phyloP scores from a whole-genome alignment of 768 basidiomycete species.

The Sporobolomyces pararoseus region DNA sequence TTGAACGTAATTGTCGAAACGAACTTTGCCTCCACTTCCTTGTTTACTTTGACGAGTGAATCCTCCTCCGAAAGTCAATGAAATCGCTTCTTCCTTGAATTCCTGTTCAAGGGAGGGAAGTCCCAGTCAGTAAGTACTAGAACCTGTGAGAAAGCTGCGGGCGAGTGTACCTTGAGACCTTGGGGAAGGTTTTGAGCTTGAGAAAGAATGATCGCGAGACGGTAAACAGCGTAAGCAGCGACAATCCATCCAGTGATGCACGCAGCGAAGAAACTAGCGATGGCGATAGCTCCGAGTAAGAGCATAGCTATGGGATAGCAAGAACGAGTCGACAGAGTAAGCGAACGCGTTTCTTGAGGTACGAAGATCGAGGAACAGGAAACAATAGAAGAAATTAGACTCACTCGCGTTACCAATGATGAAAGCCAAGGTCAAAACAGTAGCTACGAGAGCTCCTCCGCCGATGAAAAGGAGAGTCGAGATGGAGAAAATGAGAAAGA shows the following conservation, averaged over 20 bases:
- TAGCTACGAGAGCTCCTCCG: constrained; percentile 8
- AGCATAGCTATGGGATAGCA: constrained; percentile 23
- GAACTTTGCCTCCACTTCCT: constrained; percentile 3
- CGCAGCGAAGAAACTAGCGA: constrained; percentile 14
- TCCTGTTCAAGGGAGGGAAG: background rate
- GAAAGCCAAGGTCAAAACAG: constrained; percentile 12
- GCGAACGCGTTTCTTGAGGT: too few species aligned
- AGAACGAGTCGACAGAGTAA: too few species aligned
- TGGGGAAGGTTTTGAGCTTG: constrained; percentile 24
- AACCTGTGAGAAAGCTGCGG: background rate
- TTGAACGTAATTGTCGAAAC: constrained; percentile 21
- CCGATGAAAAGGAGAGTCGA: constrained; percentile 22
- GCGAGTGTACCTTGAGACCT: background rate
- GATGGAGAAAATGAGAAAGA: constrained; percentile 23
- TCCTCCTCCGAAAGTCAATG: background rate
- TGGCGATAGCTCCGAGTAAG: constrained; percentile 18
- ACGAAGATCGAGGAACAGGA: too few species aligned
- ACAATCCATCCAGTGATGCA: constrained; percentile 15
- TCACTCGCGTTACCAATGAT: constrained; percentile 27
- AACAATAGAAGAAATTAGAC: background rate
- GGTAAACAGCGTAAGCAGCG: constrained; percentile 12
- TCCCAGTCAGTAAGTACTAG: background rate
- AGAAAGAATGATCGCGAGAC: constrained; percentile 11
- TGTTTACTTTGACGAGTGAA: background rate
- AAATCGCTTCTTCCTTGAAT: constrained; percentile 11